Conservation (phyloP, 768 basidiomycete genomes). For the Obba rivulosa region DNA sequence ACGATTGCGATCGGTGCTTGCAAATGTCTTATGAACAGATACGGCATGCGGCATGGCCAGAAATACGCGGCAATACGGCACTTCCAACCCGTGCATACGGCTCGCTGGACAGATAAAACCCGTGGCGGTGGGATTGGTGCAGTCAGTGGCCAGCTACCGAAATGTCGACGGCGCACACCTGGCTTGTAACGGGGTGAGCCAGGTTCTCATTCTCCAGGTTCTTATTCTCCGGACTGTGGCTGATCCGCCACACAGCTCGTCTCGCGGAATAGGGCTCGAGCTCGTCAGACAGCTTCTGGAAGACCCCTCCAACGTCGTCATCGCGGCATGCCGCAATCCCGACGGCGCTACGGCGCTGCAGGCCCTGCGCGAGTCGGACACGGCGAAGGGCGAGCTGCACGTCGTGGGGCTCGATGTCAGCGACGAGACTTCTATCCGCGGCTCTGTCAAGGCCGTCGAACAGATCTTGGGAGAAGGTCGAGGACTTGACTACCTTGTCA, state of each 20-base stretch:
- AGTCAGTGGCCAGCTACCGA: too few species aligned
- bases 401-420: slow-evolving; percentile 27
- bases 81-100: too few species aligned
- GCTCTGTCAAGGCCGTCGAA: slow-evolving; percentile 18
- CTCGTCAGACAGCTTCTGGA: slow-evolving; percentile 18
- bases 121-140: too few species aligned
- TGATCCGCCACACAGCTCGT: slow-evolving; percentile 19
- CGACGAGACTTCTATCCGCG: slow-evolving; percentile 22
- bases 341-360: slow-evolving; percentile 16
- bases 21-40: too few species aligned
- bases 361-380: slow-evolving; percentile 15
- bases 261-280: slow-evolving; percentile 28
- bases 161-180: slow-evolving; percentile 15
- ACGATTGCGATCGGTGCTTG: too few species aligned
- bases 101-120: too few species aligned
- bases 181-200: slow-evolving; percentile 21
- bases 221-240: too few species aligned
- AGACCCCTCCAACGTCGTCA: slow-evolving; percentile 19
- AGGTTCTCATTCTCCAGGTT: not conserved
- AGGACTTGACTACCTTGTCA: slow-evolving; percentile 35
- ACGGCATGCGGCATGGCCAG: too few species aligned
- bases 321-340: slow-evolving; percentile 27
- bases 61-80: too few species aligned
- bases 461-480: slow-evolving; percentile 19
- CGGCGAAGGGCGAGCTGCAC: slow-evolving; percentile 26